These are phyloP conservation scores for Gliomastix tumulicola DNA, from an alignment of 2,329 filamentous ascomycete species.

Conservation along the genomic window DNA sequence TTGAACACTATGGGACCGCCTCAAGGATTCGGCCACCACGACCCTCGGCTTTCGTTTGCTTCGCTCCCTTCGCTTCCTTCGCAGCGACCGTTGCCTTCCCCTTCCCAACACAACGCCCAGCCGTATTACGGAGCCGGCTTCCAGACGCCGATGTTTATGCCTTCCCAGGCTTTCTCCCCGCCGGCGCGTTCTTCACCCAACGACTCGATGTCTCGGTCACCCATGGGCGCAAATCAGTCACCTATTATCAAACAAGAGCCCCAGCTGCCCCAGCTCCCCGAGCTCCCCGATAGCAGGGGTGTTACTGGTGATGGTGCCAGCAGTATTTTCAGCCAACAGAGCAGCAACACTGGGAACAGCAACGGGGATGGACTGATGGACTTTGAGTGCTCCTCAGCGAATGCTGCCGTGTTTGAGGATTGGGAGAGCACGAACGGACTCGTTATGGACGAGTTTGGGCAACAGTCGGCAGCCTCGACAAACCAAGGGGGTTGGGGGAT, in stretches of 20 bases:
- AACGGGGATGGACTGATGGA: conserved; percentile 28
- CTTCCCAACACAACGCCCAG: conserved; percentile 12
- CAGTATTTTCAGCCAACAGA: too few relatives aligned
- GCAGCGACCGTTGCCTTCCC: too few relatives aligned
- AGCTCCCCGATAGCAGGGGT: too few relatives aligned
- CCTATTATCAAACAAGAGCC: conserved; percentile 27
- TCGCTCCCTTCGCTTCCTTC: conserved; percentile 24
- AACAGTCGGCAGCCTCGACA: too few relatives aligned
- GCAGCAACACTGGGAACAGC: background rate
- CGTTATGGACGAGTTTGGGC: conserved; percentile 23
- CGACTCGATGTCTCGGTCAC: conserved; percentile 21
- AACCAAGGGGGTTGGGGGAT: conserved; percentile 22
- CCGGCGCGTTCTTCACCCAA: conserved; percentile 18
- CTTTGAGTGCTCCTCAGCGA: conserved; percentile 33
- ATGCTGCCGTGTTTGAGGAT: conserved; percentile 28
- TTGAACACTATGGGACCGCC: conserved; percentile 18
- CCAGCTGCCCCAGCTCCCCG: too few relatives aligned
- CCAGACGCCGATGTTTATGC: conserved; percentile 21
- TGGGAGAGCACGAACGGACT: conserved; percentile 30
- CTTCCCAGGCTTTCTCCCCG: conserved; percentile 19
- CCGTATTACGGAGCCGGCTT: conserved; percentile 19
- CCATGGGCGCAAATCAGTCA: conserved; percentile 17
- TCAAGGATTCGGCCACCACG: conserved; percentile 16
- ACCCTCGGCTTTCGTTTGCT: conserved; percentile 19
- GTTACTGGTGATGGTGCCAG: too few relatives aligned